Conservation (phyloP, 2,329 filamentous ascomycete genomes). For the Canariomyces notabilis region DNA sequence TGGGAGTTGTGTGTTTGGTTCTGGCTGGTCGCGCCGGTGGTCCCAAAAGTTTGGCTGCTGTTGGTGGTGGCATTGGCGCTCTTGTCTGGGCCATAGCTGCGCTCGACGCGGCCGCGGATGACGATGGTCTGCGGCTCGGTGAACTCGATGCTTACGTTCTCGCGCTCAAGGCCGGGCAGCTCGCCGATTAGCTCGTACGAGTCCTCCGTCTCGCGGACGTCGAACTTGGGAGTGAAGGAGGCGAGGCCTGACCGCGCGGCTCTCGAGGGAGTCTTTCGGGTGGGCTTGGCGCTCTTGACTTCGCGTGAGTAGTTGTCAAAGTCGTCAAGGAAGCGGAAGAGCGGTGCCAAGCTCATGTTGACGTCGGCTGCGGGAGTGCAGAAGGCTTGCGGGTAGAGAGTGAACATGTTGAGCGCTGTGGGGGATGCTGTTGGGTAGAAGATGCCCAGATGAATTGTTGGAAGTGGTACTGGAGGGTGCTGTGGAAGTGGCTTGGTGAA, state of each 20-base stretch:
- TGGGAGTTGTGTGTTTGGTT: conserved; percentile 30
- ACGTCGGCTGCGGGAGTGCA: conserved; percentile 18
- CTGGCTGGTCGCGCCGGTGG: no score
- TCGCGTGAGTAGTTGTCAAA: conserved; percentile 53
- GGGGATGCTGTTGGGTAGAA: background rate
- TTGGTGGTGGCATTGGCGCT: conserved; percentile 36
- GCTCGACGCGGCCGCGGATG: conserved; percentile 65
- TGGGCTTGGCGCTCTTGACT: conserved; percentile 21
- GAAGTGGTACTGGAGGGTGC: background rate
- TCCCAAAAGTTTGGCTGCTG: no score
- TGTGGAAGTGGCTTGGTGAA: background rate
- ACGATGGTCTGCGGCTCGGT: conserved; percentile 68
- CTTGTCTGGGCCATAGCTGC: conserved; percentile 39
- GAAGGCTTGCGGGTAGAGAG: conserved; percentile 45
- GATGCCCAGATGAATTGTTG: background rate
- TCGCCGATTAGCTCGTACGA: conserved; percentile 76
- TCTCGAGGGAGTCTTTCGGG: conserved; percentile 15
- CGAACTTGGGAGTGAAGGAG: conserved; percentile 69
- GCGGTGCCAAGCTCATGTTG: conserved; percentile 49
- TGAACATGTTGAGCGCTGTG: conserved; percentile 46
- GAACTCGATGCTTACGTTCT: conserved; percentile 74
- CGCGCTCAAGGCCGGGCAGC: conserved; percentile 68
- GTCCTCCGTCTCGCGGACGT: conserved; percentile 65
- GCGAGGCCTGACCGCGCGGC: conserved; percentile 16
- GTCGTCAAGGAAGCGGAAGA: conserved; percentile 61